These are phyloP conservation scores for Nothophaeocryptopus gaeumannii DNA, from an alignment of 2,329 filamentous ascomycete species.

Conservation along the genomic window DNA sequence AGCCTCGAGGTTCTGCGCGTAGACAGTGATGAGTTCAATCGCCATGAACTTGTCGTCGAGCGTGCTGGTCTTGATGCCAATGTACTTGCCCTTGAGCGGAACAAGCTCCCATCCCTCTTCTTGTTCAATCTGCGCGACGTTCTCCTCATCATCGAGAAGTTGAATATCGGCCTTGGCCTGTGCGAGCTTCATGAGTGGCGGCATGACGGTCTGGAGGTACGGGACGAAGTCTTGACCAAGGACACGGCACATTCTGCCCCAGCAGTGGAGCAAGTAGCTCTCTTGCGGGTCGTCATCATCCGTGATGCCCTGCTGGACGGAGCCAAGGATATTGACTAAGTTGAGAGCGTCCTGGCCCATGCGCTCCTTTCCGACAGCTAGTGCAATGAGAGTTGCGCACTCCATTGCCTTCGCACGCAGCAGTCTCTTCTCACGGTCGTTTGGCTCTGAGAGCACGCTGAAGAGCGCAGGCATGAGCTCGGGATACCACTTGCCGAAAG, in stretches of 20 bases:
- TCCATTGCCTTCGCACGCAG: slow-evolving; percentile 98
- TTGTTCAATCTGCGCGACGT: slow-evolving; percentile 86
- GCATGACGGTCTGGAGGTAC: slow-evolving; percentile 90
- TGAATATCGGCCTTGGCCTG: slow-evolving; percentile 97
- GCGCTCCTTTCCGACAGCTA: slow-evolving; percentile 90
- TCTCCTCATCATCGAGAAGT: slow-evolving; percentile 89
- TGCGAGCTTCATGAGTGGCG: slow-evolving; percentile 83
- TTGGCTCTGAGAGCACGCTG: slow-evolving; percentile 81
- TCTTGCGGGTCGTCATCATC: slow-evolving; percentile 94
- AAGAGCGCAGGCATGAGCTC: slow-evolving; percentile 94
- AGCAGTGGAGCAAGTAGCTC: slow-evolving; percentile 97
- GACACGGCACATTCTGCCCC: slow-evolving; percentile 97
- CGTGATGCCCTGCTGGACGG: slow-evolving; percentile 80
- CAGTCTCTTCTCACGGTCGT: slow-evolving; percentile 87
- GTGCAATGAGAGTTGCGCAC: slow-evolving; percentile 90
- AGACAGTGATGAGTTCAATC: slow-evolving; percentile 97
- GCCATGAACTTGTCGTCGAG: slow-evolving; percentile 99
- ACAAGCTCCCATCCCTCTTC: slow-evolving; percentile 98
- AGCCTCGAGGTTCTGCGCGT: slow-evolving; percentile 90
- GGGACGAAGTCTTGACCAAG: slow-evolving; percentile 86
- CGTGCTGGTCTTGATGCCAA: slow-evolving; percentile 94
- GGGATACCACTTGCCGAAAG: slow-evolving; percentile 93
- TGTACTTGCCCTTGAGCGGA: slow-evolving; percentile 94
- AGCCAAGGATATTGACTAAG: slow-evolving; percentile 80
- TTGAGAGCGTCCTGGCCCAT: slow-evolving; percentile 84